phyloP scores from a whole-genome alignment of 495 filamentous ascomycete genomes.

The Penicillium verhagenii region DNA sequence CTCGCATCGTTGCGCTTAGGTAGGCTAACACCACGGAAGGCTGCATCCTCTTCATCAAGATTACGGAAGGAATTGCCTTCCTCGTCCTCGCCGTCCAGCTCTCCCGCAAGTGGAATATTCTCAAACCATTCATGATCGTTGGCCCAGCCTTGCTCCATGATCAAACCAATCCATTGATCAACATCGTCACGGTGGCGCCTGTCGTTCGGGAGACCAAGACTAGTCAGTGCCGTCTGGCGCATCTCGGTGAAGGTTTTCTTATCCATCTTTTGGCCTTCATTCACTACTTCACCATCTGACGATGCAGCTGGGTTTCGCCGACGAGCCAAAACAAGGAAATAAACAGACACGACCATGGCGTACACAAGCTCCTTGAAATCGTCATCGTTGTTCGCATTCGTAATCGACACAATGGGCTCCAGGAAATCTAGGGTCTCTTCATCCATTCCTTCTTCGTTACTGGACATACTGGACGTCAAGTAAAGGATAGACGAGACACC shows the following conservation, averaged over 20 bases:
- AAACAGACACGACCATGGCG: conserved; percentile 61
- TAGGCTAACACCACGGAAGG: conserved; percentile 18
- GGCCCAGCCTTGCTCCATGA: conserved; percentile 60
- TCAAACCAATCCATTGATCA: conserved; percentile 56
- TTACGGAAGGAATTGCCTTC: conserved; percentile 38
- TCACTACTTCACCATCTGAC: conserved; percentile 16
- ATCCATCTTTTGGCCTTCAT: conserved; percentile 40
- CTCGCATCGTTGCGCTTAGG: conserved; percentile 24
- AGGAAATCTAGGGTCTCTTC: conserved; percentile 39
- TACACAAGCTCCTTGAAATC: conserved; percentile 44
- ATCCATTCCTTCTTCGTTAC: conserved; percentile 34
- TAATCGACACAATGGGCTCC: conserved; percentile 34
- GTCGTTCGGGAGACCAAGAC: conserved; percentile 37
- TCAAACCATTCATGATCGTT: conserved; percentile 65
- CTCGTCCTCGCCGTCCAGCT: conserved; percentile 40
- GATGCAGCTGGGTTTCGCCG: conserved; percentile 32
- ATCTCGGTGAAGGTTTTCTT: conserved; percentile 50
- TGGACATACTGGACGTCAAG: conserved; percentile 33
- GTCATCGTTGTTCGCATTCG: conserved; percentile 32
- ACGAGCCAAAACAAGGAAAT: conserved; percentile 57
- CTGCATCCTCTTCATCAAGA: conserved; percentile 33
- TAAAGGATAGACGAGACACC: conserved; percentile 59
- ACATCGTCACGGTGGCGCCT: conserved; percentile 52
- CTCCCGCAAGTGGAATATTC: conserved; percentile 48
- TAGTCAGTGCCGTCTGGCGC: conserved; percentile 45